phyloP scores from a whole-genome alignment of 768 basidiomycete genomes.

The Mycena maculata region DNA sequence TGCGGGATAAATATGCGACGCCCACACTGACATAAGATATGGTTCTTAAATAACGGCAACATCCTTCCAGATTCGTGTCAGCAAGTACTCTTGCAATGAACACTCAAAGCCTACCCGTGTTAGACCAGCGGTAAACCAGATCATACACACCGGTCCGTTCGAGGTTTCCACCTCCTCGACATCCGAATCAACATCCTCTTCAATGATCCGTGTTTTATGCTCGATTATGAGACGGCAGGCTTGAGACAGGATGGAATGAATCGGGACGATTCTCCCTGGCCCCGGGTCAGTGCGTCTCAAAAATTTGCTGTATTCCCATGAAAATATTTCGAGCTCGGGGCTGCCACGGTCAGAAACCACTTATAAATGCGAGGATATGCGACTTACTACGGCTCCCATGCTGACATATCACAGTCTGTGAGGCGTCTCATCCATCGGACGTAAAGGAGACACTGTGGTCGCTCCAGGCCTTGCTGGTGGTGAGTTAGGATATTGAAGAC shows the following conservation, averaged over 20 bases:
- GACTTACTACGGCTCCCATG: slow-evolving; percentile 25
- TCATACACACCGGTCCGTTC: neutral
- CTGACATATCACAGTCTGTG: slow-evolving; percentile 3
- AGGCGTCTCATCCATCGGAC: slow-evolving; percentile 15
- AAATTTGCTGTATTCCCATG: slow-evolving; percentile 7
- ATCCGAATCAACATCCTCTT: neutral
- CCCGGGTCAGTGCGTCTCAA: neutral
- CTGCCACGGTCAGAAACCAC: neutral
- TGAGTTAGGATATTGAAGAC: slow-evolving; percentile 20
- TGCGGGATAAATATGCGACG: no score
- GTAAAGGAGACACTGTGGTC: neutral
- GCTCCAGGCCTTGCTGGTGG: slow-evolving; percentile 5
- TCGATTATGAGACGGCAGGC: slow-evolving; percentile 18
- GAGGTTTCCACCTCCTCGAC: neutral
- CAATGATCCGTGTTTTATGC: neutral
- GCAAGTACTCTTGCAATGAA: neutral
- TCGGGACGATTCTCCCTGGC: neutral
- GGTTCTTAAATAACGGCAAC: neutral
- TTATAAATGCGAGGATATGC: neutral
- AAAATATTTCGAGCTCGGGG: slow-evolving; percentile 23
- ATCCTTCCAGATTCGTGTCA: neutral
- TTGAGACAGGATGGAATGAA: slow-evolving; percentile 10
- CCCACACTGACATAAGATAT: neutral
- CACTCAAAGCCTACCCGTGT: neutral
- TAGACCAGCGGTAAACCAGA: neutral